Conservation (phyloP, 148 eudicot genomes). For the Cornus controversa region DNA sequence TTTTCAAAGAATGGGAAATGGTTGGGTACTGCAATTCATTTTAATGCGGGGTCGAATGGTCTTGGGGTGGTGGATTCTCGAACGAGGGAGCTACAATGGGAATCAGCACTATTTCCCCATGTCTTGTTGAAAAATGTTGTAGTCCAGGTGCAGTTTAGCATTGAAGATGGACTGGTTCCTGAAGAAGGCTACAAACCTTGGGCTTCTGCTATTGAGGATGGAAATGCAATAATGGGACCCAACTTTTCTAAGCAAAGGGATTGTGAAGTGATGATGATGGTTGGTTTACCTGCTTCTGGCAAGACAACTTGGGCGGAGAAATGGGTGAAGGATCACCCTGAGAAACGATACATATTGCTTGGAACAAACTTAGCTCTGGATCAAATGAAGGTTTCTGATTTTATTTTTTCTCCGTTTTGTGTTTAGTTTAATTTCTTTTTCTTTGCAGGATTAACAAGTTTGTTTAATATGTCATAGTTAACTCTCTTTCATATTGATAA, state of each 20-base stretch:
- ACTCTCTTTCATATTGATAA: constrained; percentile 4
- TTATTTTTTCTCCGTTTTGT: neutral
- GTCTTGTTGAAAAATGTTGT: constrained; percentile 62
- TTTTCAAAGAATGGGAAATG: constrained; percentile 61
- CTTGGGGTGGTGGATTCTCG: constrained; percentile 30
- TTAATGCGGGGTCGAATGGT: constrained; percentile 8
- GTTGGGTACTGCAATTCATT: constrained; percentile 27
- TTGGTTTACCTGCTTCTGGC: constrained; percentile 77
- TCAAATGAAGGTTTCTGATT: constrained; percentile 60
- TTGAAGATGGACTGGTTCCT: constrained; percentile 57
- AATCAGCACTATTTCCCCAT: constrained; percentile 66
- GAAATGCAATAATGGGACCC: constrained; percentile 52
- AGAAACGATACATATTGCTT: constrained; percentile 63
- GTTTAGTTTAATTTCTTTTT: neutral
- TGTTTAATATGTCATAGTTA: neutral
- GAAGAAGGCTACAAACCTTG: constrained; percentile 66
- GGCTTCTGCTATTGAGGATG: constrained; percentile 46
- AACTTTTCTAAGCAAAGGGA: constrained; percentile 19
- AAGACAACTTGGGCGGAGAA: constrained; percentile 80
- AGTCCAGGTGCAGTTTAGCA: constrained; percentile 57
- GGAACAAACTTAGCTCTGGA: constrained; percentile 65
- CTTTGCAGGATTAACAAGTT: neutral
- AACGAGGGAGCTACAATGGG: constrained; percentile 27
- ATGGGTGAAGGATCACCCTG: constrained; percentile 54
- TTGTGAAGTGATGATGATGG: constrained; percentile 62